Evolutionary conservation across 805 yeast species (phyloP), one percentile per base, ranked within the genome.

Genomic region (Spathaspora hagerdaliae): DNA sequence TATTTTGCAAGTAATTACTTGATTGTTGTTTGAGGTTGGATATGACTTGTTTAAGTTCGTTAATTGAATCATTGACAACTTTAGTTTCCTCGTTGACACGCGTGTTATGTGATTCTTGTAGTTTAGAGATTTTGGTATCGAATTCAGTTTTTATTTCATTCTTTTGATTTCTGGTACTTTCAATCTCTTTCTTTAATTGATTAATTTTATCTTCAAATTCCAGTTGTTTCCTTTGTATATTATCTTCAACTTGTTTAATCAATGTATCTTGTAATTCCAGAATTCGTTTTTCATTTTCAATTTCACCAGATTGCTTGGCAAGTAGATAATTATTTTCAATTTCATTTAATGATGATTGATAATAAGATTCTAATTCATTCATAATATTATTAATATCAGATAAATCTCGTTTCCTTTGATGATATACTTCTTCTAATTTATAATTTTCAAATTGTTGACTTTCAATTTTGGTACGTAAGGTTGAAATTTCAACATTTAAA

Each of bases 391-490:
- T 63, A 27, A 67, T 41, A 14, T 64, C 59, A 33, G 64, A 66
- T 14, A 67, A 52, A 26, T 70, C 65, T 32, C 67, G 66, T 13
- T 73, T 72, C 42, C 67, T 59, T 27, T 66, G 67, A 12, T 61
- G 62, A 24, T 71, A 51, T 14, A 64, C 67, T 40, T 64, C 71
- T 51, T 58, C 57, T 53, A 59, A 55, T 46, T 54, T 67, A 51
- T 49, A 63, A 41, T 59, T 64, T 29, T 68, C 68, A 26, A 71
- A 51, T 38, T 71, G 77, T 29, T 63, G 55, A 24, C 63, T 62
- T 7, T 68, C 69, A 31, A 62, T 64, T 43, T 68, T 66, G 0
- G 77, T 73, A 45, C 67, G 65, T 7, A 62, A 38, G 1, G 66
- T 61, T 52, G 60, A 54, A 1, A 63, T 53, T 15, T 53, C 43